Base-by-base conservation (phyloP, 1,139 yeast species). In the Sugiyamaella sp. region DNA sequence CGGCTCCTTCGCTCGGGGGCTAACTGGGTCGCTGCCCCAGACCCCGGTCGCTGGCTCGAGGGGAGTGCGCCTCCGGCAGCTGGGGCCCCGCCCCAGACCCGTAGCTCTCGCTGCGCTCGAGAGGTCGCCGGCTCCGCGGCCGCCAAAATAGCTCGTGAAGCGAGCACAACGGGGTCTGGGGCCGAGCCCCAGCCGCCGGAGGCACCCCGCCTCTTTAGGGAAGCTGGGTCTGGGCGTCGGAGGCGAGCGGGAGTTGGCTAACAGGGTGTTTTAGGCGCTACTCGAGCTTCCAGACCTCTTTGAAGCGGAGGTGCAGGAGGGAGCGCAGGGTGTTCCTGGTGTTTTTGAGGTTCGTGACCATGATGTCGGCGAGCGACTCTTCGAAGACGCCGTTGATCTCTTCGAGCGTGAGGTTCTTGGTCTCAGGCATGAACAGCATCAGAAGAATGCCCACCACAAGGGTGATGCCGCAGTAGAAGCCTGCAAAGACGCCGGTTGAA, bases 371-470 rank as follows among this genome's bases (percentile, higher is more conserved):
- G 10, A 51, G 14, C 10, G 56, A 45, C 25, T 41, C 46, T 25
- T 53, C 48, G 67, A 80, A 80, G 41, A 80, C 70, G 52, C 74
- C 80, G 61, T 81, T 84, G 57, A 81, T 79, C 69, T 81, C 84
- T 69, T 81, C 86, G 64, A 81, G 73, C 17, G 85, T 80, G 66
- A 76, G 76, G 58, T 78, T 80, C 64, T 79, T 80, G 4, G 85
- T 81, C 69, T 81, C 86, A 14, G 82, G 83, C 77, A 80, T 76
- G 66, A 74, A 77, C 43, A 79, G 66, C 68, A 63, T 53, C 62
- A 64, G 43, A 17, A 51, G 44, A 27, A 51, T 46, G 2, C 54
- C 54, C 20, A 46, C 61, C 40, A 59, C 21, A 14, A 51, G 21
- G 24, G 49, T 25, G 4, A 53, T 16, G 6, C 56, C 56, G 35